A percentile compares a stretch with the other conserved stretches of the same genome.
Evolutionary conservation across 176 grass and related monocot species (phyloP).

Genomic region (Musa troglodytarum): DNA sequence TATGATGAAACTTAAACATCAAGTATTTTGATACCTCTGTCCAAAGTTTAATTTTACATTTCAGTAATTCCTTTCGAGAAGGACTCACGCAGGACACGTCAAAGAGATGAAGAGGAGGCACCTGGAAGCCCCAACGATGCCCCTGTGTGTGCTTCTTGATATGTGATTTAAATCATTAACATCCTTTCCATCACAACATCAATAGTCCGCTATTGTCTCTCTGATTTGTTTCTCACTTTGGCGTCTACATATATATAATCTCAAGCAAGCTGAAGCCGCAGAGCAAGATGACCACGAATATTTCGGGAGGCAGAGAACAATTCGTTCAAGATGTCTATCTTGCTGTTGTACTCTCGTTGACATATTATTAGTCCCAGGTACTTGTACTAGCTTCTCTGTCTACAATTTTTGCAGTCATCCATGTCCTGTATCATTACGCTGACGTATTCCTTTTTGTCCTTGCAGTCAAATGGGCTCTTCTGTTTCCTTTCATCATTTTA

Average conservation of each 20-base stretch:
- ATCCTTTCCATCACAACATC: too few relatives aligned
- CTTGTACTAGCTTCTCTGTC: too few relatives aligned
- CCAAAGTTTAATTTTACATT: too few relatives aligned
- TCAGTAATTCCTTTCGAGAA: too few relatives aligned
- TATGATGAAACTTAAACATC: too few relatives aligned
- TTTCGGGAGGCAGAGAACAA: background rate
- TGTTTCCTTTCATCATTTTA: constrained; percentile 16
- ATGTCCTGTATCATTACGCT: background rate
- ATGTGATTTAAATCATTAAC: too few relatives aligned
- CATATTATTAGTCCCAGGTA: background rate
- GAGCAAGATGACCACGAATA: background rate
- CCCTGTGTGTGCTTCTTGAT: too few relatives aligned
- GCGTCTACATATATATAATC: background rate
- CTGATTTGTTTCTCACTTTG: background rate
- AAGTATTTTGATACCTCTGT: too few relatives aligned
- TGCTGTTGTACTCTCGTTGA: background rate
- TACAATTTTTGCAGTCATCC: background rate
- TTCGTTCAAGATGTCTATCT: background rate
- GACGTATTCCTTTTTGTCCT: background rate
- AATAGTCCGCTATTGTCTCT: too few relatives aligned
- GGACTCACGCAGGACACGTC: too few relatives aligned
- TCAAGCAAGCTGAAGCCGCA: background rate
- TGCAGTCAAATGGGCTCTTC: constrained; percentile 15
- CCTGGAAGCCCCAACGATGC: too few relatives aligned
- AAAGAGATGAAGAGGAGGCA: too few relatives aligned